These are phyloP conservation scores for Pyrenochaeta sp. DNA, from an alignment of 2,329 filamentous ascomycete genomes.

Conservation along the genomic window DNA sequence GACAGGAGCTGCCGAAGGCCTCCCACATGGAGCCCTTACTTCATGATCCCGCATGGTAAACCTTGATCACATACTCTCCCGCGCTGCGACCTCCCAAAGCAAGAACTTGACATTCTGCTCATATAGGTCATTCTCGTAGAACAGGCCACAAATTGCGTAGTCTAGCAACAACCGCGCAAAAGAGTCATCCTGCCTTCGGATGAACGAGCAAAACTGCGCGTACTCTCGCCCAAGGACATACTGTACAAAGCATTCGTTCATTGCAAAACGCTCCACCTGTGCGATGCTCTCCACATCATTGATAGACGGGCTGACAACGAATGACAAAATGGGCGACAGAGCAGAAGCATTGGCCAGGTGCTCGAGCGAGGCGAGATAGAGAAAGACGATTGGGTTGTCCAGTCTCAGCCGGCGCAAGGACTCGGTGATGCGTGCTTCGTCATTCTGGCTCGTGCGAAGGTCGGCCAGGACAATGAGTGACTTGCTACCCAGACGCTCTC, in stretches of 20 bases:
- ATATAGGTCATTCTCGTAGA: slow-evolving; percentile 23
- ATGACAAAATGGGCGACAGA: slow-evolving; percentile 20
- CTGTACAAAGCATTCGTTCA: slow-evolving; percentile 32
- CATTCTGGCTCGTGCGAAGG: slow-evolving; percentile 21
- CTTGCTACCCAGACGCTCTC: slow-evolving; percentile 15
- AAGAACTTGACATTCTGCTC: slow-evolving; percentile 29
- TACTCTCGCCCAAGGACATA: slow-evolving; percentile 23
- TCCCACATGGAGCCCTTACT: too few species aligned
- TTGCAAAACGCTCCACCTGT: slow-evolving; percentile 17
- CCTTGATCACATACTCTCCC: slow-evolving; percentile 27
- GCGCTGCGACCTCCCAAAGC: slow-evolving; percentile 26
- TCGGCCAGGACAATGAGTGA: slow-evolving; percentile 25
- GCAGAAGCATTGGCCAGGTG: slow-evolving; percentile 6
- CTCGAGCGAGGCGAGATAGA: slow-evolving; percentile 22
- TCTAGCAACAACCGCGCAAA: slow-evolving; percentile 24
- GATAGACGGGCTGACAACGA: slow-evolving; percentile 22
- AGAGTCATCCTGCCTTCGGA: slow-evolving; percentile 29
- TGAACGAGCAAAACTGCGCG: slow-evolving; percentile 27
- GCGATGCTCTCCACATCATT: slow-evolving; percentile 28
- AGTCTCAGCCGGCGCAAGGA: slow-evolving; percentile 18
- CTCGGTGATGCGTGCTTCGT: slow-evolving; percentile 17
- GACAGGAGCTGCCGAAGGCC: too few species aligned
- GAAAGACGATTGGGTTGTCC: slow-evolving; percentile 21
- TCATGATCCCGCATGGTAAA: too few species aligned
- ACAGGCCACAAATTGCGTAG: slow-evolving; percentile 26